phyloP scores from a whole-genome alignment of 2,329 filamentous ascomycete genomes.

The Cordyceps fumosorosea region DNA sequence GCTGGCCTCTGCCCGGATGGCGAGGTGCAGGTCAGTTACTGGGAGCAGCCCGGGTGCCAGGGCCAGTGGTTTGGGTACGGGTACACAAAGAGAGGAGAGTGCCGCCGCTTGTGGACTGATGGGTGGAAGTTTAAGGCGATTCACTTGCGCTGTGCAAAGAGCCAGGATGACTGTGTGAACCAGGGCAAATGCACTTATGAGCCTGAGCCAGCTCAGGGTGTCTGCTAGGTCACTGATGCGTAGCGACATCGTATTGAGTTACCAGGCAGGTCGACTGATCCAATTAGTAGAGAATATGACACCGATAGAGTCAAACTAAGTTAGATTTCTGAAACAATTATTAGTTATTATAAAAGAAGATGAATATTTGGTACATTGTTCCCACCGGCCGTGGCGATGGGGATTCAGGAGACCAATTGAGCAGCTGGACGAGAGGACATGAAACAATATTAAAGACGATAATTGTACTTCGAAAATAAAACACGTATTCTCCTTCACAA shows the following conservation, averaged over 20 bases:
- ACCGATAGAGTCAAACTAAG: not conserved
- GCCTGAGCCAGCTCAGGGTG: not conserved
- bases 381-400: not conserved
- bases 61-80: constrained; percentile 8
- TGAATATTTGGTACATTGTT: not conserved
- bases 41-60: constrained; percentile 4
- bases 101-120: not conserved
- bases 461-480: too few relatives aligned
- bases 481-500: too few relatives aligned
- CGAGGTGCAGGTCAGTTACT: constrained; percentile 9
- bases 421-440: not conserved
- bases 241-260: not conserved
- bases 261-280: not conserved
- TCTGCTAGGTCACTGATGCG: not conserved
- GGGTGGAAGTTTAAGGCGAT: constrained; percentile 4
- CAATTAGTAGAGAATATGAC: not conserved
- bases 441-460: too few relatives aligned
- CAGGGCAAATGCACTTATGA: not conserved
- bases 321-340: not conserved
- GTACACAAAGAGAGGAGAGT: not conserved
- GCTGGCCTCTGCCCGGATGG: not conserved
- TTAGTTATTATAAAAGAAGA: not conserved
- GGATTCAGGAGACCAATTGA: not conserved
- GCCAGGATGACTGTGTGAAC: not conserved
- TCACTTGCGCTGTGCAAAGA: not conserved